Conservation (phyloP, 2,329 filamentous ascomycete species). For the Colletotrichum sp. region DNA sequence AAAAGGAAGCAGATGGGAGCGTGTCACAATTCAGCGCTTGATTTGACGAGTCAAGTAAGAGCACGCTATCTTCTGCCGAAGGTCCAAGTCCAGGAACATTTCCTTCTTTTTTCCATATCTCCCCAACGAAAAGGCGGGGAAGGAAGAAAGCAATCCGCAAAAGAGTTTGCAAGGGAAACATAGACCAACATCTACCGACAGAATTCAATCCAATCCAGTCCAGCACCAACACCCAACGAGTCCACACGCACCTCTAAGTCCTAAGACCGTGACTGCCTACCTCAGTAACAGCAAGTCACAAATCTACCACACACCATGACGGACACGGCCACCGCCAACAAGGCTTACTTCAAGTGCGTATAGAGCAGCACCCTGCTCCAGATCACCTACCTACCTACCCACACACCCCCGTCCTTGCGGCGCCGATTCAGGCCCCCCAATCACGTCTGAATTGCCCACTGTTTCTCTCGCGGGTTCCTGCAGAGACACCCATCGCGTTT, state of each 20-base stretch:
- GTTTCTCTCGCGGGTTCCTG: conserved; percentile 14
- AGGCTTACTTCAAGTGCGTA: conserved; percentile 23
- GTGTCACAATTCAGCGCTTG: neutral
- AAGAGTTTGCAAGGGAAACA: conserved; percentile 7
- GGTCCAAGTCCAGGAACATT: neutral
- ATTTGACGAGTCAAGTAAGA: neutral
- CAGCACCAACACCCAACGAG: neutral
- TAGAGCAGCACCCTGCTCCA: neutral
- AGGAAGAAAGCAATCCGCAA: conserved; percentile 22
- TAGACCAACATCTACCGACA: neutral
- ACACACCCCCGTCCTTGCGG: neutral
- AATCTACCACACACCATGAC: neutral
- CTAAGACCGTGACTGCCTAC: neutral
- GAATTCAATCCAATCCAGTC: neutral
- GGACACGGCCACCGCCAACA: conserved; percentile 20
- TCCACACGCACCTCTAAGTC: neutral
- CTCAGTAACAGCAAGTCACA: neutral
- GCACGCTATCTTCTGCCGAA: neutral
- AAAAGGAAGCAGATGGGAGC: neutral
- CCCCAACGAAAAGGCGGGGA: conserved; percentile 11
- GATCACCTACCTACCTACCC: neutral
- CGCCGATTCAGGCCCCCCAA: neutral
- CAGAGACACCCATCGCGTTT: neutral
- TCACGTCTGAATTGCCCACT: neutral
- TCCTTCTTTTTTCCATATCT: neutral